Evolutionary conservation across 345 rosid genomes (phyloP).

Genomic region (Raphanus sativus): DNA sequence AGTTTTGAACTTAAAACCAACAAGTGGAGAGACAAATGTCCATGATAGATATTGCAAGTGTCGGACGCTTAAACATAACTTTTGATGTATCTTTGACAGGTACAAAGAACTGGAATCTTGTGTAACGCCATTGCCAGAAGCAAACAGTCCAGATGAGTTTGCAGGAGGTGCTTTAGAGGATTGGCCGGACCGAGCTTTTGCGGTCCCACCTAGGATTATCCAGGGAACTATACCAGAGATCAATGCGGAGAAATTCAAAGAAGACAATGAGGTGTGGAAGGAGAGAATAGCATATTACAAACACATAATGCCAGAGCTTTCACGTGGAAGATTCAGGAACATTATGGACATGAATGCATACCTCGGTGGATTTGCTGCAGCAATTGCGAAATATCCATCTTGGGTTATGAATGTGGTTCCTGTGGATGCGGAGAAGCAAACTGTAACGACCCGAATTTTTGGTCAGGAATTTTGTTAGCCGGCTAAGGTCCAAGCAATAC

Average conservation of each 20-base stretch:
- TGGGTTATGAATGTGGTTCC: conserved; percentile 99
- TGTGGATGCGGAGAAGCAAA: conserved; percentile 58
- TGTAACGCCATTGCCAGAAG: conserved; percentile 80
- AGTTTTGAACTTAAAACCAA: not conserved
- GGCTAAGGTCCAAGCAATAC: too few relatives aligned
- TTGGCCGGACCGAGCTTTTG: conserved; percentile 84
- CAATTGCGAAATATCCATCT: conserved; percentile 61
- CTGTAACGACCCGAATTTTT: too few relatives aligned
- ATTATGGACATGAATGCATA: conserved; percentile 94
- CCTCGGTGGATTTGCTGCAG: conserved; percentile 92
- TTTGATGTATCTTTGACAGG: conserved; percentile 43
- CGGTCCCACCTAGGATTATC: conserved; percentile 78
- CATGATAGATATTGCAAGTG: not conserved
- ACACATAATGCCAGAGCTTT: conserved; percentile 49
- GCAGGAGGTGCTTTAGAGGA: conserved; percentile 83
- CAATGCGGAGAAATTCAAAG: conserved; percentile 59
- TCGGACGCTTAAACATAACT: not conserved
- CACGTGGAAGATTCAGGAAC: conserved; percentile 80
- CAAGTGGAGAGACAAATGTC: not conserved
- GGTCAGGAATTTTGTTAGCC: too few relatives aligned
- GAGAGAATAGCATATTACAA: conserved; percentile 67
- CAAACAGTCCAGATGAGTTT: conserved; percentile 59
- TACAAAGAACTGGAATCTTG: conserved; percentile 76
- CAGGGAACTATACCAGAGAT: conserved; percentile 67
- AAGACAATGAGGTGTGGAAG: conserved; percentile 81